A percentile compares a stretch with the other conserved stretches of the same genome.
Evolutionary conservation across 495 filamentous ascomycete species (phyloP).

Genomic region (Pseudevernia furfuracea): DNA sequence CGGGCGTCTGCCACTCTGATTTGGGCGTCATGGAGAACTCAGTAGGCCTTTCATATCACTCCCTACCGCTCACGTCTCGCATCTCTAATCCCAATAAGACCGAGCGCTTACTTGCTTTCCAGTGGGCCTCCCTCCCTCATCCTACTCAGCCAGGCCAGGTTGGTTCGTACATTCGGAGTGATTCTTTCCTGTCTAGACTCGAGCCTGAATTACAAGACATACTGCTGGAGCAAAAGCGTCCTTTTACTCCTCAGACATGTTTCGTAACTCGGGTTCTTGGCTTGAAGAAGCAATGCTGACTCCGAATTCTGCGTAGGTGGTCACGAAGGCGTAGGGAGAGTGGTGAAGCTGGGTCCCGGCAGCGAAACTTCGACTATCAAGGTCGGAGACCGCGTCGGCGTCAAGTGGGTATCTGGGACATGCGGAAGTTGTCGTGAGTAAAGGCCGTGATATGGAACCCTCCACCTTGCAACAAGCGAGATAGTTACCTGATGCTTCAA

Average conservation of each 20-base stretch:
- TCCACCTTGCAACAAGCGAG: neutral
- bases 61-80: neutral
- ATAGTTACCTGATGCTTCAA: neutral
- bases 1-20: constrained; percentile 65
- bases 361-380: constrained; percentile 48
- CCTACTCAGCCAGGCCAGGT: constrained; percentile 60
- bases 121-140: constrained; percentile 50
- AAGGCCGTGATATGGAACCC: neutral
- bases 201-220: neutral
- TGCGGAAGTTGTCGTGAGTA: constrained; percentile 44
- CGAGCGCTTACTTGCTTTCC: neutral
- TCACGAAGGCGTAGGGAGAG: constrained; percentile 53
- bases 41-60: constrained; percentile 24
- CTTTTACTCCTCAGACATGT: no score
- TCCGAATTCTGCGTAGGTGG: constrained; percentile 30
- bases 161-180: constrained; percentile 22
- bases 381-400: constrained; percentile 55
- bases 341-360: constrained; percentile 54
- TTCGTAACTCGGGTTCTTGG: neutral
- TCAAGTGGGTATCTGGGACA: constrained; percentile 47
- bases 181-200: neutral
- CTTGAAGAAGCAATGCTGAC: neutral
- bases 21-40: constrained; percentile 56
- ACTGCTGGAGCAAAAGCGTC: no score
- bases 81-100: neutral